Base-by-base conservation (phyloP, 164 flowering plant species). In the Sedum album region DNA sequence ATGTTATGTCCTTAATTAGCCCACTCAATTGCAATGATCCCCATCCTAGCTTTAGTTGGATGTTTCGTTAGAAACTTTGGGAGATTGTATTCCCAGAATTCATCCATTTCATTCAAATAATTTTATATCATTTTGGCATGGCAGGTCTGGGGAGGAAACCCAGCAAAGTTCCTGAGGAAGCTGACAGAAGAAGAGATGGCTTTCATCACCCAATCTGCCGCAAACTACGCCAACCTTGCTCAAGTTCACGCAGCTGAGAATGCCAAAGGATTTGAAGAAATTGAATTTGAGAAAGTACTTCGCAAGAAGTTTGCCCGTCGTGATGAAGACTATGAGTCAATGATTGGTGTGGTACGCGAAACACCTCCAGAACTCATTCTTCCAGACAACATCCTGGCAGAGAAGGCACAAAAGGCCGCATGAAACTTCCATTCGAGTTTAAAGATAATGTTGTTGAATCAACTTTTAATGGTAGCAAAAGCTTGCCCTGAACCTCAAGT, bases 101-200 rank as follows among this genome's bases (percentile, higher is more conserved):
- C n/a, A n/a, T n/a, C n/a, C n/a, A n/a, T n/a, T n/a, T n/a, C n/a
- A n/a, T n/a, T n/a, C n/a, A n/a, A n/a, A n/a, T n/a, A n/a, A n/a
- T n/a, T n/a, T n/a, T n/a, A n/a, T n/a, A n/a, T n/a, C n/a, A n/a
- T n/a, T n/a, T n/a, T n/a, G n/a, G n/a, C n/a, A n/a, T n/a, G n/a
- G 39, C 89, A 88, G 98, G 86, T 90, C 5, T 93, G 98, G 98
- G 98, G 92, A 76, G 96, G 98, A 13, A 93, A 93, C 76, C 98
- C 98, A 1, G 97, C 98, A n/a, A 93, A 79, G 79, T 88, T n/a
- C n/a, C n/a, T n/a, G n/a, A n/a, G n/a, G n/a, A n/a, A n/a, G n/a
- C n/a, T n/a, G n/a, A n/a, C n/a, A 1, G 97, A 87, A 21, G 92
- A 88, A 75, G 98, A 93, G 80, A 83, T 82, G 64, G 82, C 86